Evolutionary conservation across 495 filamentous ascomycete species (phyloP).

Genomic region (Neohortaea acidophila): DNA sequence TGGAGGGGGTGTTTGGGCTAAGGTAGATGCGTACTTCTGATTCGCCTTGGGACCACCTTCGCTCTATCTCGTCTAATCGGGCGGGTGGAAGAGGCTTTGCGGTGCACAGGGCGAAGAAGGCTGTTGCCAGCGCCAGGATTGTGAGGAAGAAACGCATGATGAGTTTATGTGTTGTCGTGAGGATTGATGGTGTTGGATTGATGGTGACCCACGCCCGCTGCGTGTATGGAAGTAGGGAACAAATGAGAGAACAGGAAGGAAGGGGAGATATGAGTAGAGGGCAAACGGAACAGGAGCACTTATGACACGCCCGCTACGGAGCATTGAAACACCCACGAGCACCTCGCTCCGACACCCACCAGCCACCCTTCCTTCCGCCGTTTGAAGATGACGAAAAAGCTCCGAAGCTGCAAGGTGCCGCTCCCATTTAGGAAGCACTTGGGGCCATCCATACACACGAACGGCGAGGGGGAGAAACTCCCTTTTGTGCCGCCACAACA

Average conservation of each 20-base stretch:
- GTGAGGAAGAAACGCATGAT: slow-evolving; percentile 6
- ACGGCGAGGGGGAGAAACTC: background rate
- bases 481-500: background rate
- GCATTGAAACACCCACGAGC: too few relatives aligned
- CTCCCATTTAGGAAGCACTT: too few relatives aligned
- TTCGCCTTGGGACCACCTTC: slow-evolving; percentile 10
- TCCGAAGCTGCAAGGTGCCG: too few relatives aligned
- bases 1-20: background rate
- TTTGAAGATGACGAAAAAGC: background rate
- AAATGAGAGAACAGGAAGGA: background rate
- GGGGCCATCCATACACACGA: background rate
- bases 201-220: background rate
- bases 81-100: slow-evolving; percentile 9
- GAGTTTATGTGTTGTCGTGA: background rate
- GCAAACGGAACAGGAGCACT: background rate
- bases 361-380: background rate
- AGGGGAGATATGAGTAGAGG: background rate
- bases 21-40: slow-evolving; percentile 14
- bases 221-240: background rate
- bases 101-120: background rate
- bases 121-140: slow-evolving; percentile 8
- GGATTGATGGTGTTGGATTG: background rate
- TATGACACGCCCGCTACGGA: too few relatives aligned
- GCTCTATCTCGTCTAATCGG: slow-evolving; percentile 9
- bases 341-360: too few relatives aligned